Evolutionary conservation across 371 early-diverging fungal genomes (phyloP), one percentile per base, ranked within the genome.

Genomic region (Choanephora cucurbitarum): DNA sequence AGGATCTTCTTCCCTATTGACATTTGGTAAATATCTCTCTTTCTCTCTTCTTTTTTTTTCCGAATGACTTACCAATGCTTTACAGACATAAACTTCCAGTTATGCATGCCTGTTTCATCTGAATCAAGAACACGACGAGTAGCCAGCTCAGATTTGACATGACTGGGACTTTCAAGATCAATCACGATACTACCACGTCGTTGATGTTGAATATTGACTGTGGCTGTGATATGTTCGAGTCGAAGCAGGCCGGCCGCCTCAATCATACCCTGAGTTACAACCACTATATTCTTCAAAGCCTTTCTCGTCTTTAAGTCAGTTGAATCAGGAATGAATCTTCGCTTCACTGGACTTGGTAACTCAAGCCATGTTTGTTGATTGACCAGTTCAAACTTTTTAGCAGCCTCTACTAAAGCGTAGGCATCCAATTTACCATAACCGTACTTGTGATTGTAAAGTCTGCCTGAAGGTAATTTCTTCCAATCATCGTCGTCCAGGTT

Each of bases 21-120:
- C 9, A 24, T 15, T 1, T 24, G 5, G 13, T 19, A 15, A 19
- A 21, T 5, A 33, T 22, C 11, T 1, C 41, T 19, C 14, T 15
- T 24, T 34, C 4, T 11, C 15, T n/a, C 47, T 0, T 18, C 46
- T 23, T 31, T 1, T 4, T 22, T 14, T 31, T 5, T 32, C 1
- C n/a, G 17, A 14, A 6, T 15, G 17, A 49, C 79, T 60, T 74
- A 91, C 99, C 99, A 98, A 60, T 97, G 97, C 74, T 90, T 93
- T 32, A 97, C 95, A 37, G 84, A 84, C 93, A 94, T 94, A 52
- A 97, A 91, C n/a, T 91, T 94, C 97, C 98, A 97, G 59, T 90
- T 80, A 15, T 40, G n/a, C 40, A 94, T 90, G 8, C 99, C 99
- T n/a, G 65, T 67, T 5, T 58, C 55, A 67, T 81, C 79, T 18